These are phyloP conservation scores for Amphicarpaea edgeworthii DNA, from an alignment of 306 rosid genomes.

Conservation along the genomic window DNA sequence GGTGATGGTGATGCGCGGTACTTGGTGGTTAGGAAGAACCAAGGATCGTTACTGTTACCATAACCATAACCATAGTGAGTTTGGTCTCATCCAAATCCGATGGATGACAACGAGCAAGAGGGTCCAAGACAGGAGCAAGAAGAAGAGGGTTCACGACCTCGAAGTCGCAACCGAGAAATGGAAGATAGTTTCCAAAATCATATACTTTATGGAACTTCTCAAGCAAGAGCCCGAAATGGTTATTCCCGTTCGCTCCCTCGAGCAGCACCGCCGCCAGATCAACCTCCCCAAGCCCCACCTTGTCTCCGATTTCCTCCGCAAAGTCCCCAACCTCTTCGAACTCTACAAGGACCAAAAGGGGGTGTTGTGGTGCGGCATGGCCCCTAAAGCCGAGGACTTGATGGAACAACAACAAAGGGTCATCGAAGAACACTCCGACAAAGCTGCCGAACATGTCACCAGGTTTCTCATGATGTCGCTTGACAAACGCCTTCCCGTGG, in stretches of 20 bases:
- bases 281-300: conserved; percentile 80
- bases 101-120: conserved; percentile 55
- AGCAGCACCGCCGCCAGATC: conserved; percentile 64
- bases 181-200: conserved; percentile 58
- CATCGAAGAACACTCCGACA: conserved; percentile 56
- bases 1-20: too few species aligned
- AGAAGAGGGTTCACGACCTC: conserved; percentile 73
- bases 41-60: not conserved
- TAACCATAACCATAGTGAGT: not conserved
- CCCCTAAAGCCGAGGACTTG: conserved; percentile 62
- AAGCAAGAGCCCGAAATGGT: conserved; percentile 79
- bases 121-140: conserved; percentile 56
- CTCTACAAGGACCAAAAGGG: conserved; percentile 63
- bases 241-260: conserved; percentile 67
- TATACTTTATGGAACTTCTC: conserved; percentile 69
- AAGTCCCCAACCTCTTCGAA: conserved; percentile 70
- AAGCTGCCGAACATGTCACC: conserved; percentile 72
- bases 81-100: conserved; percentile 36
- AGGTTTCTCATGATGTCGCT: conserved; percentile 74
- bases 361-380: conserved; percentile 78
- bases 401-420: conserved; percentile 62
- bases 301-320: conserved; percentile 75
- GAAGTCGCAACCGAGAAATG: conserved; percentile 79
- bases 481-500: conserved; percentile 65
- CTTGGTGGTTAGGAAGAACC: conserved; percentile 9